Evolutionary conservation across 345 rosid genomes (phyloP), one percentile per base, ranked within the genome.

Genomic region (Ceriops decandra): DNA sequence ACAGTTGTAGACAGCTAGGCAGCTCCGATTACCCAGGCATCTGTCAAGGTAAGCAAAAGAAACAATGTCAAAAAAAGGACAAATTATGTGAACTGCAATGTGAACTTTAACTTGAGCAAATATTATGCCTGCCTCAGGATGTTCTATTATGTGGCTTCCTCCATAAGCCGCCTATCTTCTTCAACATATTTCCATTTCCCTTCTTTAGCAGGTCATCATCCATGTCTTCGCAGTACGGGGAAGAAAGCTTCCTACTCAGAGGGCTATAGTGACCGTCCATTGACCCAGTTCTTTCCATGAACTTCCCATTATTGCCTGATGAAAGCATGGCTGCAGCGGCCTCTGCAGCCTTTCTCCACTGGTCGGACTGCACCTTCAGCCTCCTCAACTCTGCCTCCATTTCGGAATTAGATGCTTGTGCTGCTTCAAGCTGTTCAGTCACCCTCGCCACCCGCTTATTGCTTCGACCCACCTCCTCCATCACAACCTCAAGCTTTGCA

Each of bases 301-400:
- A 77, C 73, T 86, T 91, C 28, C 90, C 92, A 5, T 86, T 83
- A 74, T 84, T 91, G 64, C 88, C 88, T 17, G 85, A 70, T 22
- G 95, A 81, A 63, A 95, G 82, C 86, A 91, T 88, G 22, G 98
- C 76, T 10, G 96, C 90, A 0, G 99, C 99, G 4, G 92, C 92
- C 81, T 95, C 99, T 0, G 98, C 99, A 7, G 99, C 99, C 80
- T 95, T 95, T 80, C 99, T 86, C 99, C 99, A 91, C 68, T 91
- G 98, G 61, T 95, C 92, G 31, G 93, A 83, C 77, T 95, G 99
- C 72, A 91, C 99, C 74, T 95, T 95, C 47, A 91, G 72, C 82
- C 83, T 88, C 82, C 99, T 85, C 47, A 95, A 69, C 79, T 95
- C 98, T 2, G 85, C 87, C 81, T 90, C 98, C 81, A 90, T 67